Conservation (phyloP, 768 basidiomycete genomes). For the Leccinum disarticulatum region DNA sequence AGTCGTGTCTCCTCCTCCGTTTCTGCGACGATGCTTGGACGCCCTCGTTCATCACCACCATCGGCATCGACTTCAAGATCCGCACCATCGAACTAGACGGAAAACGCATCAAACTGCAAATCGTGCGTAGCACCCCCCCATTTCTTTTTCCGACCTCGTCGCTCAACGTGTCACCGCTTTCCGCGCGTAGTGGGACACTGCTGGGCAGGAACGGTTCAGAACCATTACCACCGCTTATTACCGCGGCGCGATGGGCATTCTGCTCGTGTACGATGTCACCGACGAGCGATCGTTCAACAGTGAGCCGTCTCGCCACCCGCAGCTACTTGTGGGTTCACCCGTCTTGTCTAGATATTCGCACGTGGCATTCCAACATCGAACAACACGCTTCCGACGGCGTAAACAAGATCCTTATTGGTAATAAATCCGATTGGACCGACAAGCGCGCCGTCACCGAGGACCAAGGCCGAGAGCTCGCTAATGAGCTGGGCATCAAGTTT, state of each 20-base stretch:
- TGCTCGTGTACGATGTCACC: conserved; percentile 98
- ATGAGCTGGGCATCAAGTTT: conserved; percentile 93
- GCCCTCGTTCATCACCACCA: conserved; percentile 98
- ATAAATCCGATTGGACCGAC: conserved; percentile 98
- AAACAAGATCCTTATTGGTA: conserved; percentile 98
- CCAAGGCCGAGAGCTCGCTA: conserved; percentile 88
- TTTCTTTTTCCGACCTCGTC: neutral
- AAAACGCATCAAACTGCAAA: conserved; percentile 98
- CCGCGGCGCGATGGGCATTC: conserved; percentile 97
- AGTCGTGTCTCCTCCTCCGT: conserved; percentile 91
- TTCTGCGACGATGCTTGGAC: conserved; percentile 99
- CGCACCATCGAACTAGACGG: conserved; percentile 98
- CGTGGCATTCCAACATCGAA: conserved; percentile 97
- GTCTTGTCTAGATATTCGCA: conserved; percentile 78
- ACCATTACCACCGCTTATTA: conserved; percentile 99
- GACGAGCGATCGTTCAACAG: conserved; percentile 95
- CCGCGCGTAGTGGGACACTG: conserved; percentile 88
- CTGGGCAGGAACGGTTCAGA: conserved; percentile 97
- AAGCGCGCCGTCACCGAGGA: conserved; percentile 90
- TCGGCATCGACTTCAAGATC: conserved; percentile 99
- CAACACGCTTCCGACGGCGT: conserved; percentile 98
- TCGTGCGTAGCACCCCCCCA: conserved; percentile 60
- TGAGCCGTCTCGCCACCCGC: conserved; percentile 40
- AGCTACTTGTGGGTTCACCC: conserved; percentile 11
- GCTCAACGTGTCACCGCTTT: neutral